Percentiles rank a stretch among this genome's conserved stretches.
Evolutionary conservation across 2,329 filamentous ascomycete species (phyloP).

Genomic region (Atkinsonella hypoxylon): DNA sequence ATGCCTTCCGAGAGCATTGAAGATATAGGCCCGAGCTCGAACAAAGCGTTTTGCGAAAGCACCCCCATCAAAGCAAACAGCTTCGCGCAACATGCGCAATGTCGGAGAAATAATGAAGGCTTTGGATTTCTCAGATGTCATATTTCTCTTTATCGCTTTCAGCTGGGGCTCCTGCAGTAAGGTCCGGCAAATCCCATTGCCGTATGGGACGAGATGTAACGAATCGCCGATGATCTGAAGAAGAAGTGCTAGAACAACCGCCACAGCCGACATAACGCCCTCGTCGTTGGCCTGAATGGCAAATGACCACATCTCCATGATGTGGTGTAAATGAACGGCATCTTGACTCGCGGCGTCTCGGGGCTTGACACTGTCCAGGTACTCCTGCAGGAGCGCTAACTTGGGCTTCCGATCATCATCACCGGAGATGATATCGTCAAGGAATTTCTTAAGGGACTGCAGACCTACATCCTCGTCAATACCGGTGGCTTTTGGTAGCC

Average conservation of each 20-base stretch:
- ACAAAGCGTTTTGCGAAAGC: conserved; percentile 67
- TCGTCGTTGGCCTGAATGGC: conserved; percentile 72
- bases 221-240: conserved; percentile 65
- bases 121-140: conserved; percentile 71
- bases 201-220: conserved; percentile 63
- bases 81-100: conserved; percentile 72
- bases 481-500: neutral
- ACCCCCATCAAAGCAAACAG: conserved; percentile 78
- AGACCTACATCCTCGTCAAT: conserved; percentile 35
- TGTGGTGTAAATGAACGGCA: conserved; percentile 57
- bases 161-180: conserved; percentile 71
- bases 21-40: conserved; percentile 62
- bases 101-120: conserved; percentile 84
- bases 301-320: conserved; percentile 83
- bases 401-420: conserved; percentile 29
- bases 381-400: conserved; percentile 53
- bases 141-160: conserved; percentile 65
- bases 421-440: conserved; percentile 50
- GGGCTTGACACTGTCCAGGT: conserved; percentile 46
- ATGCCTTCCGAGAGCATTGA: conserved; percentile 70
- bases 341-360: conserved; percentile 28
- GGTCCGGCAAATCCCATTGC: conserved; percentile 67
- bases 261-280: conserved; percentile 65
- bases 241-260: conserved; percentile 70
- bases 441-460: conserved; percentile 57